These are phyloP conservation scores for Aspergillus sergii DNA, from an alignment of 2,329 filamentous ascomycete species.

Conservation along the genomic window DNA sequence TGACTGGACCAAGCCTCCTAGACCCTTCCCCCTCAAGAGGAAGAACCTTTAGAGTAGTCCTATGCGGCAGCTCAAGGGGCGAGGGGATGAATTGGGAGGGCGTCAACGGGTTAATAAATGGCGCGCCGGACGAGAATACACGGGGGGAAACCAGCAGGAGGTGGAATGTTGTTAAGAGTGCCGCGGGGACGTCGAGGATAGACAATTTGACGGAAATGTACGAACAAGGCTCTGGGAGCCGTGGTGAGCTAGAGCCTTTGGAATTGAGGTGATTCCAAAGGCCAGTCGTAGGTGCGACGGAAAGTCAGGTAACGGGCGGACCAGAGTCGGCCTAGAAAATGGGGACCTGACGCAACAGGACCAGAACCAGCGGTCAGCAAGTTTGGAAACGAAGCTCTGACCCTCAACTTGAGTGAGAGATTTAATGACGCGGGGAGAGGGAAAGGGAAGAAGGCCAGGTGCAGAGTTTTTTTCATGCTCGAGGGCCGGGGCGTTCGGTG, in stretches of 20 bases:
- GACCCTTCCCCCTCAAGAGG: conserved; percentile 99
- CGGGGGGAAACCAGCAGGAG: conserved; percentile 39
- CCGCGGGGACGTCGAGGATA: conserved; percentile 45
- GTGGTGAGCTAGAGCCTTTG: conserved; percentile 44
- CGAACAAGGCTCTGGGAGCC: conserved; percentile 39
- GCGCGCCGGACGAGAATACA: conserved; percentile 37
- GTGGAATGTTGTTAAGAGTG: conserved; percentile 52
- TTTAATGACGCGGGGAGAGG: conserved; percentile 7
- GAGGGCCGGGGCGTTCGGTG: conserved; percentile 8
- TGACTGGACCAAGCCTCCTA: conserved; percentile 95
- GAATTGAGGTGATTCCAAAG: conserved; percentile 40
- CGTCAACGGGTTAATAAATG: conserved; percentile 41
- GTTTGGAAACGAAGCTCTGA: conserved; percentile 2
- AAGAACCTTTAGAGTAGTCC: conserved; percentile 97
- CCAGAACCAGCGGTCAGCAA: conserved; percentile 19
- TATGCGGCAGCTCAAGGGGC: conserved; percentile 98
- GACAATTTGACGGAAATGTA: conserved; percentile 46
- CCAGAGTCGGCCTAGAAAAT: conserved; percentile 15
- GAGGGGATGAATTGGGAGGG: conserved; percentile 55
- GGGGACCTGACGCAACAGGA: conserved; percentile 13
- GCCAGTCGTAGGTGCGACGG: conserved; percentile 21
- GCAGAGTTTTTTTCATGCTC: conserved; percentile 26
- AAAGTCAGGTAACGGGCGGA: conserved; percentile 15
- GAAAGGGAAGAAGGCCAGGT: conserved; percentile 8
- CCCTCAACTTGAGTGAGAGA: conserved; percentile 7